Base-by-base conservation (phyloP, 768 basidiomycete genomes). In the Clitopilus hobsonii region DNA sequence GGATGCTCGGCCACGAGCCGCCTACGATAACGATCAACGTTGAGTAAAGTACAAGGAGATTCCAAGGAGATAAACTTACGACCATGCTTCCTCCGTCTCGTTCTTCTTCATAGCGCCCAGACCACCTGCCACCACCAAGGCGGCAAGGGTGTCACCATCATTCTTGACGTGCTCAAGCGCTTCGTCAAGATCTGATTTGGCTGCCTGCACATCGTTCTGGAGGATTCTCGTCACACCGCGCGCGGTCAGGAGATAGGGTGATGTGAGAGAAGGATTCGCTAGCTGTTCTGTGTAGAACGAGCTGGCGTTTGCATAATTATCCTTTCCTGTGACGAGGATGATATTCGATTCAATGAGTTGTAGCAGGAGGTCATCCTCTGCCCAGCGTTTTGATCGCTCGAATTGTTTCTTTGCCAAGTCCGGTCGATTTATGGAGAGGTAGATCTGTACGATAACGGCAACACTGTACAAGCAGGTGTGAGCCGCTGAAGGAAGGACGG, bases 341-440 rank as follows among this genome's bases (percentile, higher is more conserved):
- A 92, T 85, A 20, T 79, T 84, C 13, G 94, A 88, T 73, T 98
- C 94, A 56, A 94, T 92, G 59, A 88, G 81, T 65, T 96, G 94
- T 18, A 98, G 75, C 30, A 98, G 80, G 16, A 93, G 81, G 63
- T 94, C 89, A 67, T 97, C 94, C 66, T 94, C 94, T 6, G 90
- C 90, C 78, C 86, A 91, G 52, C 79, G 81, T 69, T 94, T 89
- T 23, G 91, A 89, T 22, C 85, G 80, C 27, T 90, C 86, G 65
- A 91, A 88, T 63, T 91, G 88, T 64, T 86, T 89, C 70, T 86
- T 89, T 24, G 94, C 94, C 32, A 94, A 81, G 72, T 91, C 93
- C 28, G 86, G 75, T 38, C 94, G 86, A 67, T 90, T 82, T 55
- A 95, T 91, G n/a, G 91, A 91, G 30, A 98, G 83, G 66, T 94